A percentile compares a stretch with the other conserved stretches of the same genome.
Evolutionary conservation across 192 early-diverging fungal genomes (phyloP).

Genomic region (Gigaspora rosea): DNA sequence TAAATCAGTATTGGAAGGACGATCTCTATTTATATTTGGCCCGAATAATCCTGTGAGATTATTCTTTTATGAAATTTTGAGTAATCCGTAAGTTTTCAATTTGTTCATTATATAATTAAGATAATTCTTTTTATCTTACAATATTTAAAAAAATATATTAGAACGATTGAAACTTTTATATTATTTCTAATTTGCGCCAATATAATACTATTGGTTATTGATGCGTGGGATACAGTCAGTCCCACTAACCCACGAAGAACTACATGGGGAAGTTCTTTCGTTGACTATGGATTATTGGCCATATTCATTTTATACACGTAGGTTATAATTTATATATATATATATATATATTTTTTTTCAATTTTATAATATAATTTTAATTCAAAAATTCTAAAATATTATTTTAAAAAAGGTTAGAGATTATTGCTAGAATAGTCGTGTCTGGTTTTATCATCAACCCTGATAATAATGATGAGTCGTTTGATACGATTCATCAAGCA

Average conservation of each 20-base stretch:
- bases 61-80: conserved; percentile 40
- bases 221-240: conserved; percentile 38
- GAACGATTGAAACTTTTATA: conserved; percentile 52
- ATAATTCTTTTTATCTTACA: neutral
- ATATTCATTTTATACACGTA: conserved; percentile 60
- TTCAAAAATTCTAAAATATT: conserved; percentile 23
- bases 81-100: conserved; percentile 43
- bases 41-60: conserved; percentile 47
- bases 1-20: conserved; percentile 37
- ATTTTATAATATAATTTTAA: neutral
- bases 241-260: conserved; percentile 30
- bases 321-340: conserved; percentile 24
- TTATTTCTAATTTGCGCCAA: conserved; percentile 49
- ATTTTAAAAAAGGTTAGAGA: conserved; percentile 38
- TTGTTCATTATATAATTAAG: neutral
- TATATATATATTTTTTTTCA: conserved; percentile 4
- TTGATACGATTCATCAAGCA: neutral
- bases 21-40: conserved; percentile 45
- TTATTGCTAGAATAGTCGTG: conserved; percentile 41
- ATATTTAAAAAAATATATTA: conserved; percentile 14
- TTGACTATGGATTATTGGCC: conserved; percentile 49
- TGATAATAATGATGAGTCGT: neutral
- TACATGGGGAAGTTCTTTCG: conserved; percentile 49
- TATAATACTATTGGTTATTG: conserved; percentile 43
- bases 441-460: conserved; percentile 43